Evolutionary conservation across 192 early-diverging fungal genomes (phyloP).

Genomic region (Linnemannia schmuckeri): DNA sequence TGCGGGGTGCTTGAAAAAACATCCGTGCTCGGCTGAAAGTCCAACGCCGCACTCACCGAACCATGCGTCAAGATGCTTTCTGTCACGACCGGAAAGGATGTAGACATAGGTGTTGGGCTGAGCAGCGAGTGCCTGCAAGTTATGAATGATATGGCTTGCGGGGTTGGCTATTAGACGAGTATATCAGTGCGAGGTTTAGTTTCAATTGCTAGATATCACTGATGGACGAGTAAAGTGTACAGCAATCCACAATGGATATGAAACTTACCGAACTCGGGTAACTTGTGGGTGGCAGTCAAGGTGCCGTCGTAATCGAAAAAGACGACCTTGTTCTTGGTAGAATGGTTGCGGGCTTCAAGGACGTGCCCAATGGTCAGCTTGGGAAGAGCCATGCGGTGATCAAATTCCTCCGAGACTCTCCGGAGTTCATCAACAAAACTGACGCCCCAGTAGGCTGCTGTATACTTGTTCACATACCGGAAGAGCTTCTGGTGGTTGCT

Average conservation of each 20-base stretch:
- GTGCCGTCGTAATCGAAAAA: conserved; percentile 99
- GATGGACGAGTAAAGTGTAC: neutral
- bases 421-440: conserved; percentile 94
- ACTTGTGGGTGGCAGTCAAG: conserved; percentile 83
- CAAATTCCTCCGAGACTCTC: conserved; percentile 68
- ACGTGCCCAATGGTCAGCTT: conserved; percentile 68
- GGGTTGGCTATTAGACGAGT: conserved; percentile 74
- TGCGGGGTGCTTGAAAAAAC: conserved; percentile 95
- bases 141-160: conserved; percentile 75
- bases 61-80: conserved; percentile 93
- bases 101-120: conserved; percentile 94
- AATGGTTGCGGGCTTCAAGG: conserved; percentile 64
- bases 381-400: conserved; percentile 72
- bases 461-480: conserved; percentile 96
- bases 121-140: conserved; percentile 77
- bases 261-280: conserved; percentile 85
- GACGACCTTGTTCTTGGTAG: conserved; percentile 82
- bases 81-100: conserved; percentile 93
- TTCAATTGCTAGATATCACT: neutral
- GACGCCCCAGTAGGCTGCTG: conserved; percentile 96
- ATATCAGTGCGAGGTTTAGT: neutral
- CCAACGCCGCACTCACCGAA: conserved; percentile 90
- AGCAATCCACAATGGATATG: neutral
- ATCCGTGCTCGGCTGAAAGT: conserved; percentile 97
- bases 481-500: conserved; percentile 92